Evolutionary conservation across 768 basidiomycete species (phyloP).

Genomic region (Lentinula aciculospora): DNA sequence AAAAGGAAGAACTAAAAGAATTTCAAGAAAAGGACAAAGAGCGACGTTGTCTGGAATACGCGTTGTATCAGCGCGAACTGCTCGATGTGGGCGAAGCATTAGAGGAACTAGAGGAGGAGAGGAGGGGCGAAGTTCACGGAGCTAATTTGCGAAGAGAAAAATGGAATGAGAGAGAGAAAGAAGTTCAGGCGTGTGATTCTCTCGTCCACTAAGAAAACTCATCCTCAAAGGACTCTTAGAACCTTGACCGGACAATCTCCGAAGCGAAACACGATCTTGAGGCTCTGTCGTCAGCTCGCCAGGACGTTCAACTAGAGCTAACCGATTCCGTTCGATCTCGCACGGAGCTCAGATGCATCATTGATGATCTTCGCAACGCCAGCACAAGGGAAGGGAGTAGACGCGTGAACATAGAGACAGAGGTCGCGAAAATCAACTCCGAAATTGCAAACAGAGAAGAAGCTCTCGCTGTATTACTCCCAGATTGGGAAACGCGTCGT

Average conservation of each 20-base stretch:
- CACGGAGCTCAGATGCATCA: constrained; percentile 81
- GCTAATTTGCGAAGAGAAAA: constrained; percentile 80
- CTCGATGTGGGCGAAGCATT: constrained; percentile 83
- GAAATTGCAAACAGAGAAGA: constrained; percentile 59
- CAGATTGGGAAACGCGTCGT: constrained; percentile 64
- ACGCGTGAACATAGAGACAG: constrained; percentile 56
- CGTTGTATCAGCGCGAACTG: constrained; percentile 85
- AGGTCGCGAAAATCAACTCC: constrained; percentile 55
- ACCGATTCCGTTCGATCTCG: constrained; percentile 80
- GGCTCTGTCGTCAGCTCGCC: constrained; percentile 62
- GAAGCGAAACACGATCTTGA: constrained; percentile 66
- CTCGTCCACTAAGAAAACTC: not conserved
- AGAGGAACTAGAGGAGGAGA: constrained; percentile 81
- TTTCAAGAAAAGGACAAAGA: constrained; percentile 96
- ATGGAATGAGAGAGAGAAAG: constrained; percentile 78
- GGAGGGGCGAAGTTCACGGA: constrained; percentile 75
- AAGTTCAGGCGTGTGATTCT: constrained; percentile 59
- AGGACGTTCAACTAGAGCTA: constrained; percentile 77
- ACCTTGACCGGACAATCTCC: constrained; percentile 67
- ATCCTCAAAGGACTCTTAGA: constrained; percentile 31
- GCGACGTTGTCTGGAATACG: constrained; percentile 90
- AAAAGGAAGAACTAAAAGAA: constrained; percentile 96
- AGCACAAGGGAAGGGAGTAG: constrained; percentile 60
- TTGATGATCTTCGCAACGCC: constrained; percentile 71
- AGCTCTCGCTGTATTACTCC: constrained; percentile 56